Evolutionary conservation across 2,329 filamentous ascomycete genomes (phyloP), one percentile per base, ranked within the genome.

Genomic region (Penicillium sp.): DNA sequence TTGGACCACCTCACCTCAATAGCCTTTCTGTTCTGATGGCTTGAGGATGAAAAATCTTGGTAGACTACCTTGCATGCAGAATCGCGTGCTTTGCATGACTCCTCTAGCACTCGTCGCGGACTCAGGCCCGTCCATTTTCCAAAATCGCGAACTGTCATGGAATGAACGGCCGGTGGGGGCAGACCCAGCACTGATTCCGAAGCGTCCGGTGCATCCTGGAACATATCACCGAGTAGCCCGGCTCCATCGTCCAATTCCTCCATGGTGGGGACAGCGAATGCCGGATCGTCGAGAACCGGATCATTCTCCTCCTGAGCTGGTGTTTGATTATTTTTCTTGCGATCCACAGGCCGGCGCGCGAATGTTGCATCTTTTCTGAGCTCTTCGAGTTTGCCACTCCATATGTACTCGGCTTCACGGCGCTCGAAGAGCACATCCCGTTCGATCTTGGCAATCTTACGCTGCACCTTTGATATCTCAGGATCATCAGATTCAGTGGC

Each of bases 1-100:
- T 86, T 93, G 3, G 82, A 82, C 89, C 89, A 96, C 31, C 67
- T 64, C 35, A 95, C 80, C 12, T 77, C 78, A 9, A 95, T 67
- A 15, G 80, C 74, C 56, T 93, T 84, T 13, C 85, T 79, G 49
- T 83, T 84, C 2, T 84, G 82, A 63, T 86, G 92, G 0, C 79
- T 72, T 4, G 80, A 79, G 15, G 82, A 76, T 1, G 87, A 93
- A 16, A 92, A 68, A 28, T 84, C 65, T 39, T 73, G 79, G 59
- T 82, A 92, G 2, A 66, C 68, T 15, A 95, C 65, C 50, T 75
- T 82, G 18, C 75, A 84, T 3, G 33, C 37, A 25, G 44, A 42
- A 48, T 55, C 84, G 82, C 82, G 82, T 46, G 87, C 78, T 52
- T 84, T 82, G 60, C 89, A 93, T n/a, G 85, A 78, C 61, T 95